Conservation (phyloP, 768 basidiomycete genomes). For the Boletus eberwhitei region DNA sequence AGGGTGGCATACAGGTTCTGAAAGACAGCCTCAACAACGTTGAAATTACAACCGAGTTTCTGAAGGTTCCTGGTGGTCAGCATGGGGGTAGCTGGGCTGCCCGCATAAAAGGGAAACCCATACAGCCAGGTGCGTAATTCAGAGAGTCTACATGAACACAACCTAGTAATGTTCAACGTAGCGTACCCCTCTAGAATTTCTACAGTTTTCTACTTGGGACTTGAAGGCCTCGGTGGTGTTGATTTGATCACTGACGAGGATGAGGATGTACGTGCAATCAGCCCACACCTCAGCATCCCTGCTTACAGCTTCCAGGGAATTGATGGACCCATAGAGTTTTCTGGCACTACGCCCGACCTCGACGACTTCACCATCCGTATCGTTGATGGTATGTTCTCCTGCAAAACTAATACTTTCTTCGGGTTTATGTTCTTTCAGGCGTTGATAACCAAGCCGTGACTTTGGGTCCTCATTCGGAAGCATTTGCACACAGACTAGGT, state of each 20-base stretch:
- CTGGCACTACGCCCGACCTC: slow-evolving; percentile 72
- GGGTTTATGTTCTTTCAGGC: slow-evolving; percentile 39
- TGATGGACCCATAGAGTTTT: slow-evolving; percentile 62
- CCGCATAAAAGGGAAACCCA: slow-evolving; percentile 75
- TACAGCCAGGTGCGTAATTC: slow-evolving; percentile 50
- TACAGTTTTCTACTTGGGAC: slow-evolving; percentile 80
- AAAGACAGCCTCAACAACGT: slow-evolving; percentile 83
- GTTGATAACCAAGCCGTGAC: slow-evolving; percentile 53
- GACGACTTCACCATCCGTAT: slow-evolving; percentile 81
- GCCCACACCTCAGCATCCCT: neutral
- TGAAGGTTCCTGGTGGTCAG: slow-evolving; percentile 80
- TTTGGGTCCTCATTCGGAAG: slow-evolving; percentile 52
- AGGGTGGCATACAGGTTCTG: slow-evolving; percentile 83
- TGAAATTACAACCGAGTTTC: slow-evolving; percentile 75
- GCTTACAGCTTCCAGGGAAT: slow-evolving; percentile 56
- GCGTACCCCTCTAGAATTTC: slow-evolving; percentile 61
- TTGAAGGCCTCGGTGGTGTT: slow-evolving; percentile 83
- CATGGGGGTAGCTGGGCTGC: slow-evolving; percentile 89
- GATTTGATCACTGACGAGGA: slow-evolving; percentile 76
- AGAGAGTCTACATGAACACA: slow-evolving; percentile 12
- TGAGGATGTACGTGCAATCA: slow-evolving; percentile 55
- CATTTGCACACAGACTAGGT: slow-evolving; percentile 59
- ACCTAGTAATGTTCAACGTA: slow-evolving; percentile 22
- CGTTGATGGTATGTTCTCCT: slow-evolving; percentile 56
- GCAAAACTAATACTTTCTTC: neutral